phyloP scores from a whole-genome alignment of 208 protist species.

The Trichomonas tenax region DNA sequence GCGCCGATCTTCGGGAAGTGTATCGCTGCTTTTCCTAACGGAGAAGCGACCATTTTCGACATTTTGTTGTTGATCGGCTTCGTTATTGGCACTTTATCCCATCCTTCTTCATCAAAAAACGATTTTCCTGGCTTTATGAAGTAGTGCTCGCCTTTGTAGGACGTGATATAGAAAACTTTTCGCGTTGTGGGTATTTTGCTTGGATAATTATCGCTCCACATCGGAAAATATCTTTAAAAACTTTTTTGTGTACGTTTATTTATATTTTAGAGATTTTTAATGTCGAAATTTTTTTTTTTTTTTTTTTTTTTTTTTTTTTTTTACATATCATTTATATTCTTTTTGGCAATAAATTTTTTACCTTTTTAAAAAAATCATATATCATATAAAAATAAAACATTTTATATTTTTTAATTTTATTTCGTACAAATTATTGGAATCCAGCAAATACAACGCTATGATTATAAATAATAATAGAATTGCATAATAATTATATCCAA shows the following conservation, averaged over 20 bases:
- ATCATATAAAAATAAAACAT: too few relatives aligned
- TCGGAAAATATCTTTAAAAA: neutral
- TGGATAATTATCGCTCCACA: neutral
- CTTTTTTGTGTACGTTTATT: neutral
- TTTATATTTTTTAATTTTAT: too few relatives aligned
- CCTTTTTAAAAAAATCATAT: too few relatives aligned
- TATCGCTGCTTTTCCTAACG: neutral
- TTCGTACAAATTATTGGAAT: too few relatives aligned
- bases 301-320: too few relatives aligned
- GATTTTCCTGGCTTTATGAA: conserved; percentile 9
- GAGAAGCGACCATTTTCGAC: neutral
- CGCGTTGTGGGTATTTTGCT: neutral
- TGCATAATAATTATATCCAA: too few relatives aligned
- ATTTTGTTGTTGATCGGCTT: neutral
- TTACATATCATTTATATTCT: too few relatives aligned
- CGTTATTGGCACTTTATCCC: neutral
- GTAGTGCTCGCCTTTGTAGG: neutral
- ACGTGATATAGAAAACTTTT: neutral
- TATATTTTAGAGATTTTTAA: neutral
- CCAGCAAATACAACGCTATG: too few relatives aligned
- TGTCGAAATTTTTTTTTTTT: too few relatives aligned
- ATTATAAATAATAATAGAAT: too few relatives aligned
- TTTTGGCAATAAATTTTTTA: too few relatives aligned
- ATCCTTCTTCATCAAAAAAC: neutral
- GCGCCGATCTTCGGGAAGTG: neutral